Evolutionary conservation across 2,329 filamentous ascomycete genomes (phyloP).

Genomic region (Emydomyces testavorans): DNA sequence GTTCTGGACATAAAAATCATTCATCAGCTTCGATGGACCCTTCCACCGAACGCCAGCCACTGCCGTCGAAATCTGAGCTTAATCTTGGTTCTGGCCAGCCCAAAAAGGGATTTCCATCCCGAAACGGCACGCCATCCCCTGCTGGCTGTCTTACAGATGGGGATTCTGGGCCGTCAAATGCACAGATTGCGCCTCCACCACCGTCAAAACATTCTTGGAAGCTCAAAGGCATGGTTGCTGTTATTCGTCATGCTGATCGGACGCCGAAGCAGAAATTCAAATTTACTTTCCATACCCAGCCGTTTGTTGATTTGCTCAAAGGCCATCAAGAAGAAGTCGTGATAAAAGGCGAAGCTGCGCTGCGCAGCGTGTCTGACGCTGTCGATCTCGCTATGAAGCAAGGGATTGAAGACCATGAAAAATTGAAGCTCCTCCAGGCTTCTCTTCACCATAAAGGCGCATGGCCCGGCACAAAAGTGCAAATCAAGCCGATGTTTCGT

Average conservation of each 20-base stretch:
- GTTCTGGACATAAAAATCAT: slow-evolving; percentile 30
- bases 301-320: slow-evolving; percentile 87
- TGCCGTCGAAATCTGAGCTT: slow-evolving; percentile 1
- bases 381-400: slow-evolving; percentile 69
- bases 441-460: slow-evolving; percentile 84
- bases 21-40: slow-evolving; percentile 38
- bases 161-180: background rate
- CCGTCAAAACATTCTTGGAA: slow-evolving; percentile 92
- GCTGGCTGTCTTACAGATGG: background rate
- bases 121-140: background rate
- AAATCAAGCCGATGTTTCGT: slow-evolving; percentile 98
- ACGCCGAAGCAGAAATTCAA: slow-evolving; percentile 99
- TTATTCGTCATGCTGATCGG: slow-evolving; percentile 89
- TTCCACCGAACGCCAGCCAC: slow-evolving; percentile 7
- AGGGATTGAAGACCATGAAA: slow-evolving; percentile 71
- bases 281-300: slow-evolving; percentile 94
- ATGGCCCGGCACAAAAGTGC: slow-evolving; percentile 93
- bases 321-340: slow-evolving; percentile 95
- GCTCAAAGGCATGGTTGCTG: slow-evolving; percentile 91
- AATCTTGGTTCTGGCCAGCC: background rate
- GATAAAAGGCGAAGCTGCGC: slow-evolving; percentile 77
- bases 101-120: background rate
- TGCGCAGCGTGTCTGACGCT: slow-evolving; percentile 79
- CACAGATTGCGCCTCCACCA: slow-evolving; percentile 41
- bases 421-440: slow-evolving; percentile 74